A percentile compares a stretch with the other conserved stretches of the same genome.
Evolutionary conservation across 352 stramenopile species (phyloP).

Genomic region (Phytophthora quininea): DNA sequence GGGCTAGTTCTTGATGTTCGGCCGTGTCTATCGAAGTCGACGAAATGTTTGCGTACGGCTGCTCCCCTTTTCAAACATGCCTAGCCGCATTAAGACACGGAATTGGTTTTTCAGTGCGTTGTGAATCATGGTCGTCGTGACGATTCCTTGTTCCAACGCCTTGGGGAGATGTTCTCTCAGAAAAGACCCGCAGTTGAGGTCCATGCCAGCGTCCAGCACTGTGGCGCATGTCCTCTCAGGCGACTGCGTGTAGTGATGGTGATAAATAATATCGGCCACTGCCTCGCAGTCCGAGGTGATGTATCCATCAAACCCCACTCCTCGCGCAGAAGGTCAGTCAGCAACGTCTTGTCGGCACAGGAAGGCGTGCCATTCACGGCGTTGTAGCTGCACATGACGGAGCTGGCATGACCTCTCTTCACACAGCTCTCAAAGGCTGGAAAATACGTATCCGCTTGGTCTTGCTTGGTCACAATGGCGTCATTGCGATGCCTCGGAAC

Average conservation of each 20-base stretch:
- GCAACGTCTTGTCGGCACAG: conserved; percentile 86
- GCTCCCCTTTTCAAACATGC: conserved; percentile 85
- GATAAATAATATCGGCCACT: conserved; percentile 76
- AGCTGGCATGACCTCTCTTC: conserved; percentile 69
- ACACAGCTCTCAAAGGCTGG: conserved; percentile 86
- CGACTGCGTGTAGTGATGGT: conserved; percentile 83
- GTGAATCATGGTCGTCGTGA: conserved; percentile 67
- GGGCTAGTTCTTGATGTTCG: conserved; percentile 55
- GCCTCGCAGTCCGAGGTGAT: conserved; percentile 93
- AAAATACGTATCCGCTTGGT: conserved; percentile 92
- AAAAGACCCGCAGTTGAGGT: conserved; percentile 88
- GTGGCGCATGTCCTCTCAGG: conserved; percentile 58
- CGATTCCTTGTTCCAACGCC: conserved; percentile 66
- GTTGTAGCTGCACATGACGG: conserved; percentile 97
- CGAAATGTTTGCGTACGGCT: conserved; percentile 68
- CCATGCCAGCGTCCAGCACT: conserved; percentile 72
- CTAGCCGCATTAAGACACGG: conserved; percentile 86
- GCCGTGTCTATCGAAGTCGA: conserved; percentile 55
- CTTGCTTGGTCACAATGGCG: conserved; percentile 84
- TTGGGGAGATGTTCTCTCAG: conserved; percentile 62
- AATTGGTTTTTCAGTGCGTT: conserved; percentile 81
- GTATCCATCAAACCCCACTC: conserved; percentile 93
- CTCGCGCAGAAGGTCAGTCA: conserved; percentile 79
- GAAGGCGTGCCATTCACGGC: conserved; percentile 91
- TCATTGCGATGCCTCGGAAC: conserved; percentile 85